Percentiles rank a stretch among this genome's conserved stretches.
phyloP scores from a whole-genome alignment of 1,139 yeast species.

The Debaryomyces sp. region DNA sequence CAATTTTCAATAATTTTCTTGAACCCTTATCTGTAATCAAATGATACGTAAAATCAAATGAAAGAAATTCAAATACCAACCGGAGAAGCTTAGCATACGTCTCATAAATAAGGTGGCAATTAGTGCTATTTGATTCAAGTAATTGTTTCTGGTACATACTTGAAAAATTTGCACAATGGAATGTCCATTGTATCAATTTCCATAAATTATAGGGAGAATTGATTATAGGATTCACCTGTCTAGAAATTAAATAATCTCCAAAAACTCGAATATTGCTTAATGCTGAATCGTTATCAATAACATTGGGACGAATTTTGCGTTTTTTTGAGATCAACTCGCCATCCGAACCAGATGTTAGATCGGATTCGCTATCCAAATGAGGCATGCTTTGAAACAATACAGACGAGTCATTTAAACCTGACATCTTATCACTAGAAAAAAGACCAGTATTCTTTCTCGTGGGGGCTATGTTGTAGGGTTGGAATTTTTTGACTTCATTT shows the following conservation, averaged over 20 bases:
- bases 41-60: constrained; percentile 19
- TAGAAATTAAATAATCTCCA: constrained; percentile 32
- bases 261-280: constrained; percentile 24
- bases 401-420: constrained; percentile 21
- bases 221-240: constrained; percentile 24
- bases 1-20: neutral
- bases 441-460: neutral
- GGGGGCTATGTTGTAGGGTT: constrained; percentile 9
- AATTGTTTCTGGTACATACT: constrained; percentile 20
- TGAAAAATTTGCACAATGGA: constrained; percentile 35
- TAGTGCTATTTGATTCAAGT: constrained; percentile 20
- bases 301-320: neutral
- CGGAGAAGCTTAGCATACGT: constrained; percentile 17
- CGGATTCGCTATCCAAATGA: neutral
- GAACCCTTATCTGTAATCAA: constrained; percentile 8
- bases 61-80: constrained; percentile 26
- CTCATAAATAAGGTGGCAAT: constrained; percentile 26
- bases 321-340: neutral
- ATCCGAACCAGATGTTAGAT: neutral
- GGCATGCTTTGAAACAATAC: constrained; percentile 12
- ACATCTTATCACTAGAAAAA: constrained; percentile 10
- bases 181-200: constrained; percentile 38
- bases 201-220: constrained; percentile 29
- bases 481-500: constrained; percentile 20
- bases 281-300: neutral